Evolutionary conservation across 139 green algal genomes (phyloP), one percentile per base, ranked within the genome.

Genomic region (Coelastrella sp.): DNA sequence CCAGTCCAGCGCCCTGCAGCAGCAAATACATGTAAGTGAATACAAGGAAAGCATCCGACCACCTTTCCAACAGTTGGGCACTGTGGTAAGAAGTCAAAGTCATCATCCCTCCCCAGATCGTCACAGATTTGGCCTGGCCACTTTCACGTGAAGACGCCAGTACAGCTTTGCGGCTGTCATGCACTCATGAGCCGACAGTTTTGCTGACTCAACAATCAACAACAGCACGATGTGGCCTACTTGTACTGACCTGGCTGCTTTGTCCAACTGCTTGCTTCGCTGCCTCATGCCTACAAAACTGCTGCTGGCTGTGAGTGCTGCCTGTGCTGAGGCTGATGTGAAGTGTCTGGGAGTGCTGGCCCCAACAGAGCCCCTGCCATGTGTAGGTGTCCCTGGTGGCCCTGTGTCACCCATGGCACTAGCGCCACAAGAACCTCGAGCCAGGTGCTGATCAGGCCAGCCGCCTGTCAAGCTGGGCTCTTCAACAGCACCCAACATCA

Each of bases 1-100:
- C 87, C 91, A 92, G 85, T 96, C 83, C 76, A 94, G 56, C 9
- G 78, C 61, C 49, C 87, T 88, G 83, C 63, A 89, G 12, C 78
- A 65, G 9, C 35, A 8, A 84, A 27, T 27, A 22, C 25, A 82
- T 4, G n/a, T 19, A 82, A 24, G 22, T 49, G 35, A 49, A 49
- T 49, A 49, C 35, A 49, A 1, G 14, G 20, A 17, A 35, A 22
- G 25, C 14, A 79, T 60, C 10, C 19, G 66, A 19, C 66, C 35
- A 49, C 35, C 35, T 49, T 49, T 49, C 35, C 35, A 49, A 49
- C 35, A 49, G 35, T 49, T 49, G 35, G 3, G 35, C 35, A 49
- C 3, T 49, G 35, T 3, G 35, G 35, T 49, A 49, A 49, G 35
- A 49, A 49, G 1, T 49, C 35, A 49, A 3, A 49, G 3, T 49